These are phyloP conservation scores for Amanita polypyramis DNA, from an alignment of 768 basidiomycete genomes.

Conservation along the genomic window DNA sequence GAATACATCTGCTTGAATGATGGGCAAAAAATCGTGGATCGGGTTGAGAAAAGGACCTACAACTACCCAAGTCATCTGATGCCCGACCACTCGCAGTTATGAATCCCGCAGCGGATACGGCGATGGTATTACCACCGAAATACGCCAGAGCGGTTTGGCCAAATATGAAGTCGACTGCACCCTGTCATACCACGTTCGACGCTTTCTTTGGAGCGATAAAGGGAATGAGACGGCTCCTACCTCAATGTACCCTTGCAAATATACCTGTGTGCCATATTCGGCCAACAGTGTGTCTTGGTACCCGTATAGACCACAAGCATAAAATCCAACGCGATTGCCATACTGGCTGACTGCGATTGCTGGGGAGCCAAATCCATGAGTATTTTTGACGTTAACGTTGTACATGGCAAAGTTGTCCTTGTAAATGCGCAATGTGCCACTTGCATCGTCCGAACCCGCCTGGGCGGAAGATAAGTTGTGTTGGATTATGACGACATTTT, in stretches of 20 bases:
- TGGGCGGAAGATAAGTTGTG: slow-evolving; percentile 22
- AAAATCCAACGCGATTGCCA: slow-evolving; percentile 32
- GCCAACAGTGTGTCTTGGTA: slow-evolving; percentile 39
- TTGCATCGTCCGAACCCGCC: slow-evolving; percentile 36
- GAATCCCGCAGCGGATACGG: slow-evolving; percentile 29
- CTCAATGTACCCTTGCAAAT: slow-evolving; percentile 36
- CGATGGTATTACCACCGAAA: slow-evolving; percentile 40
- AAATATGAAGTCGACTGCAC: slow-evolving; percentile 42
- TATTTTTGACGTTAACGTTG: slow-evolving; percentile 40
- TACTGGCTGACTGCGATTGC: slow-evolving; percentile 42
- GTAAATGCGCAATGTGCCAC: slow-evolving; percentile 38
- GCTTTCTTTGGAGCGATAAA: too few species aligned
- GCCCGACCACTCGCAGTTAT: slow-evolving; percentile 39
- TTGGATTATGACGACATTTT: too few species aligned
- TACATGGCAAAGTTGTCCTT: slow-evolving; percentile 38
- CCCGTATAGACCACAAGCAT: slow-evolving; percentile 35
- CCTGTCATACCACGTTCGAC: slow-evolving; percentile 23
- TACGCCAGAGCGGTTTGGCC: slow-evolving; percentile 33
- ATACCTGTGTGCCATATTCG: slow-evolving; percentile 38
- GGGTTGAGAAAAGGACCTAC: too few species aligned
- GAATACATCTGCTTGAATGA: too few species aligned
- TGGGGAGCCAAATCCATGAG: slow-evolving; percentile 31
- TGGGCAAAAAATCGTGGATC: too few species aligned
- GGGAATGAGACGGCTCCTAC: too few species aligned
- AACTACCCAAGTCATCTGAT: slow-evolving; percentile 30